A percentile compares a stretch with the other conserved stretches of the same genome.
phyloP scores from a whole-genome alignment of 2,329 filamentous ascomycete species.

The Botrytis tulipae region DNA sequence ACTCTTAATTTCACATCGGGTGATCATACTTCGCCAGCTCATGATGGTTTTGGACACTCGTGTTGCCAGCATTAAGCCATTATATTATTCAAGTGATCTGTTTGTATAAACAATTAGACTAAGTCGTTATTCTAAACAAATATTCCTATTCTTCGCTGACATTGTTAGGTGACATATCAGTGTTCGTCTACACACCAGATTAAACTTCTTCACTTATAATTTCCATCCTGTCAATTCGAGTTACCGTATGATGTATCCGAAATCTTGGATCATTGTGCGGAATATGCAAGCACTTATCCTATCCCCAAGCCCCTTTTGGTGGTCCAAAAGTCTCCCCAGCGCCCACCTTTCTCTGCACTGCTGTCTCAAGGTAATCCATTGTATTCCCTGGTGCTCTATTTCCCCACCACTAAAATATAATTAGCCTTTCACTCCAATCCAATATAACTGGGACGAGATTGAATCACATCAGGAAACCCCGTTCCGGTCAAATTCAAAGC shows the following conservation, averaged over 20 bases:
- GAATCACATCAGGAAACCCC: constrained; percentile 47
- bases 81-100: too few relatives aligned
- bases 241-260: background rate
- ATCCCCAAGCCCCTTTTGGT: constrained; percentile 15
- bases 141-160: background rate
- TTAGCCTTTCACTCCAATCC: background rate
- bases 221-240: background rate
- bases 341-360: constrained; percentile 25
- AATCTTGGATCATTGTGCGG: background rate
- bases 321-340: constrained; percentile 28
- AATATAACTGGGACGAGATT: too few relatives aligned
- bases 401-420: constrained; percentile 60
- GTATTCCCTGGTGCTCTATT: constrained; percentile 43
- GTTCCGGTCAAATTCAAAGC: constrained; percentile 61
- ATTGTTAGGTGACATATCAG: background rate
- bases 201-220: background rate
- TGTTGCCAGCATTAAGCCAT: too few relatives aligned
- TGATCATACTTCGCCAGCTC: too few relatives aligned
- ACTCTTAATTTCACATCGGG: too few relatives aligned
- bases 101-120: too few relatives aligned
- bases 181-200: too few relatives aligned
- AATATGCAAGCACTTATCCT: background rate
- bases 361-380: constrained; percentile 26
- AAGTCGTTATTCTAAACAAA: too few relatives aligned
- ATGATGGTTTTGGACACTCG: too few relatives aligned